These are phyloP conservation scores for Lactarius sanguifluus DNA, from an alignment of 768 basidiomycete species.

Conservation along the genomic window DNA sequence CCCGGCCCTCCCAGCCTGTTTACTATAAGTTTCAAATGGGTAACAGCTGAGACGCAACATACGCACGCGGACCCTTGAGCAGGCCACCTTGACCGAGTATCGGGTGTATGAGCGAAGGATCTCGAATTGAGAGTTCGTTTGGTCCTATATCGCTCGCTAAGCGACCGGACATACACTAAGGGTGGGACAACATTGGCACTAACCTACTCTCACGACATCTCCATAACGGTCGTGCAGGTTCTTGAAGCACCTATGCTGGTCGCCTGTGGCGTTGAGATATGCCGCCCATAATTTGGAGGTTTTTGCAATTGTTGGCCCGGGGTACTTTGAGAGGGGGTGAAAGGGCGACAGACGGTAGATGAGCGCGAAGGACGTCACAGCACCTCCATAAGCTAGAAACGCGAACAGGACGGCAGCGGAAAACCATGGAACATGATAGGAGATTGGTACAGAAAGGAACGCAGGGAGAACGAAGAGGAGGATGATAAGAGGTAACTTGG, in stretches of 20 bases:
- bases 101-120: conserved; percentile 36
- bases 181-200: not conserved
- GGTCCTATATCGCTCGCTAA: conserved; percentile 33
- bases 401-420: not conserved
- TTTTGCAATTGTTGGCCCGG: conserved; percentile 37
- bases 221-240: conserved; percentile 42
- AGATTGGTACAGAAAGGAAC: not conserved
- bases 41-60: not conserved
- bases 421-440: not conserved
- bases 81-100: conserved; percentile 42
- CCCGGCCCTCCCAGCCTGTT: conserved; percentile 28
- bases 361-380: not conserved
- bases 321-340: conserved; percentile 33
- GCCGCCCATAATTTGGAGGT: conserved; percentile 36
- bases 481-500: not conserved
- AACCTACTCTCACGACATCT: conserved; percentile 41
- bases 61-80: conserved; percentile 43
- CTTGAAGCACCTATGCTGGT: conserved; percentile 35
- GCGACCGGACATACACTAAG: too few relatives aligned
- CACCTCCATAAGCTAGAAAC: not conserved
- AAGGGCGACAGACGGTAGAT: not conserved
- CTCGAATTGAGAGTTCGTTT: conserved; percentile 32
- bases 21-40: conserved; percentile 47
- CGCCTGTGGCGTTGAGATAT: conserved; percentile 30
- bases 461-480: not conserved